Evolutionary conservation across 805 yeast genomes (phyloP), one percentile per base, ranked within the genome.

Genomic region (Clavispora carvajalis): DNA sequence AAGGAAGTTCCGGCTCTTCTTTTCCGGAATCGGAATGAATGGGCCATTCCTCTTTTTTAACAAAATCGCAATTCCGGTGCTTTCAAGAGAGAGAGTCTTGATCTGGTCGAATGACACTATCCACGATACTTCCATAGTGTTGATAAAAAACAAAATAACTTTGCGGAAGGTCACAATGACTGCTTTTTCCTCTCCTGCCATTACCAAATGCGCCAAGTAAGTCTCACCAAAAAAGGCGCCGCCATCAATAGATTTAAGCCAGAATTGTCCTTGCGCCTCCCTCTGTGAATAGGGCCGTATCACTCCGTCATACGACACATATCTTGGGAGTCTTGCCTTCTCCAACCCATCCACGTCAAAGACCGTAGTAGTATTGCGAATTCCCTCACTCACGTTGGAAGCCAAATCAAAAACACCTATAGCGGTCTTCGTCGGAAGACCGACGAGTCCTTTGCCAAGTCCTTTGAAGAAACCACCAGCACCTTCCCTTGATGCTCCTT

Each of bases 371-470:
- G 97, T 86, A 58, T 83, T 90, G 45, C 90, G 74, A 36, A 95
- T 89, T 21, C 98, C 98, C 58, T 90, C 97, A 64, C 95, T 82
- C 26, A 93, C 81, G 60, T 87, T 91, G 39, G 85, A 84, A 1
- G 98, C 96, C 47, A 95, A 70, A 58, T 93, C 99, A 49, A 93
- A 82, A 18, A 93, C 59, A 10, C 99, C 99, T 51, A 91, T 89
- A 0, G 96, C 96, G 0, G 98, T 87, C 67, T 93, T 93, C 0
- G 99, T 90, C 0, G 99, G 99, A 22, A 95, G 65, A 0, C 99
- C 99, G 41, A 93, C 78, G n/a, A 95, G 56, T 10, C 99, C 99
- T 54, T 82, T 85, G 4, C 99, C 99, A 3, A 93, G 57, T 1
- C 99, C 99, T 57, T 82, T 87, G 65, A 93, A 79, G 59, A 93